A percentile compares a stretch with the other conserved stretches of the same genome.
These are phyloP conservation scores for Pseudonitzschia pungens DNA, from an alignment of 108 stramenopile species.

Conservation along the genomic window DNA sequence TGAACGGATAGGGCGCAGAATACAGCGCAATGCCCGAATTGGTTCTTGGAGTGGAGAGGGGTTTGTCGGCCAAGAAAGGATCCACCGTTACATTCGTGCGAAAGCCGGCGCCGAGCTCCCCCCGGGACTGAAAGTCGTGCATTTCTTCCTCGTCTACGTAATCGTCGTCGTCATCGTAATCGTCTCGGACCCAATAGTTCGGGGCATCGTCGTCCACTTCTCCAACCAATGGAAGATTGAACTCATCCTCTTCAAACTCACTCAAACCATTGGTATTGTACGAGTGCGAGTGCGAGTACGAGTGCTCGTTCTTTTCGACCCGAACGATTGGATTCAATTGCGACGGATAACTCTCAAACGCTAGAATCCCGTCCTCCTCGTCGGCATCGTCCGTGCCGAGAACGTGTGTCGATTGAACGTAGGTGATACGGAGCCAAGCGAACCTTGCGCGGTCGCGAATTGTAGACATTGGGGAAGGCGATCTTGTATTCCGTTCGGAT, in stretches of 20 bases:
- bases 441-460: constrained; percentile 94
- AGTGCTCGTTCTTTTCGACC: constrained; percentile 59
- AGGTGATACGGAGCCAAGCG: constrained; percentile 86
- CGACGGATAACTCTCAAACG: constrained; percentile 68
- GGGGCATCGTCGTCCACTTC: constrained; percentile 72
- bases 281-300: background rate
- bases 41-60: constrained; percentile 72
- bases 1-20: constrained; percentile 96
- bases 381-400: constrained; percentile 76
- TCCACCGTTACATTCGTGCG: constrained; percentile 51
- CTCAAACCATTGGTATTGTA: constrained; percentile 44
- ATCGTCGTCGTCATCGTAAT: constrained; percentile 51
- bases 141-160: constrained; percentile 21
- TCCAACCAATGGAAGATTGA: constrained; percentile 73
- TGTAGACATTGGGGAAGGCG: constrained; percentile 98
- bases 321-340: constrained; percentile 93
- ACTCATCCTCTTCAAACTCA: constrained; percentile 76
- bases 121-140: constrained; percentile 14
- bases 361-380: constrained; percentile 50
- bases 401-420: constrained; percentile 91
- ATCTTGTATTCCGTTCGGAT: constrained; percentile 98
- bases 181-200: constrained; percentile 65
- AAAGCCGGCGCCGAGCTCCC: constrained; percentile 41
- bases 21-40: constrained; percentile 93
- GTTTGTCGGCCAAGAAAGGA: constrained; percentile 60